Percentiles rank a stretch among this genome's conserved stretches.
phyloP scores from a whole-genome alignment of 2,329 filamentous ascomycete species.

The Sclerotinia borealis region DNA sequence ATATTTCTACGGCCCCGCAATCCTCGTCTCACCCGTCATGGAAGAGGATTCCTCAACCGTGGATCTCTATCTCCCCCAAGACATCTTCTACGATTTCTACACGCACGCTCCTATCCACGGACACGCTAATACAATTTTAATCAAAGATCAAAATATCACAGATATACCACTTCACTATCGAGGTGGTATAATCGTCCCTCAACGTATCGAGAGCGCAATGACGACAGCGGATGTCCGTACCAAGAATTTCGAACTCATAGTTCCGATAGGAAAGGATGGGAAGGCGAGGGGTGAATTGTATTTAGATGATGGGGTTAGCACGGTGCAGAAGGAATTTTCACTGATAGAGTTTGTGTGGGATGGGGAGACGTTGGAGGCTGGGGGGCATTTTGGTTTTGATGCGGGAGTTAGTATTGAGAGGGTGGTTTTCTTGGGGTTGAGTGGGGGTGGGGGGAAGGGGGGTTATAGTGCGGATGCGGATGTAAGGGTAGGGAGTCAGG shows the following conservation, averaged over 20 bases:
- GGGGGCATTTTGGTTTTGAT: slow-evolving; percentile 44
- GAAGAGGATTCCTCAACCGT: slow-evolving; percentile 41
- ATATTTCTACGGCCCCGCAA: slow-evolving; percentile 44
- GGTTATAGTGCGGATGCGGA: background rate
- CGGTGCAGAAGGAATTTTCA: slow-evolving; percentile 52
- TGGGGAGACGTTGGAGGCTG: slow-evolving; percentile 42
- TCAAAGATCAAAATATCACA: slow-evolving; percentile 37
- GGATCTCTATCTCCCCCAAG: slow-evolving; percentile 44
- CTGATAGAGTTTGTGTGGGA: slow-evolving; percentile 56
- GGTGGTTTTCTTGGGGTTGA: slow-evolving; percentile 44
- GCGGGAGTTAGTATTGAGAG: slow-evolving; percentile 39
- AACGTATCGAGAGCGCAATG: slow-evolving; percentile 49
- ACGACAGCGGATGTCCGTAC: slow-evolving; percentile 59
- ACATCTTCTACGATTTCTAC: slow-evolving; percentile 46
- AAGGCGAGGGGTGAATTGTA: slow-evolving; percentile 64
- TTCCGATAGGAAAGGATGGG: slow-evolving; percentile 58
- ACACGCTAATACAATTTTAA: slow-evolving; percentile 35
- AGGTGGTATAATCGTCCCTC: slow-evolving; percentile 58
- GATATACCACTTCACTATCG: slow-evolving; percentile 63
- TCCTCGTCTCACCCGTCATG: slow-evolving; percentile 46
- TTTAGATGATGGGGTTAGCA: slow-evolving; percentile 68
- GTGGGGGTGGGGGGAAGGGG: background rate
- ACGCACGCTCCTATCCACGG: slow-evolving; percentile 42
- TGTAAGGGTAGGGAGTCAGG: background rate
- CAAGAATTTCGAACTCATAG: slow-evolving; percentile 63